These are phyloP conservation scores for Neurospora sp. DNA, from an alignment of 495 filamentous ascomycete genomes.

Conservation along the genomic window DNA sequence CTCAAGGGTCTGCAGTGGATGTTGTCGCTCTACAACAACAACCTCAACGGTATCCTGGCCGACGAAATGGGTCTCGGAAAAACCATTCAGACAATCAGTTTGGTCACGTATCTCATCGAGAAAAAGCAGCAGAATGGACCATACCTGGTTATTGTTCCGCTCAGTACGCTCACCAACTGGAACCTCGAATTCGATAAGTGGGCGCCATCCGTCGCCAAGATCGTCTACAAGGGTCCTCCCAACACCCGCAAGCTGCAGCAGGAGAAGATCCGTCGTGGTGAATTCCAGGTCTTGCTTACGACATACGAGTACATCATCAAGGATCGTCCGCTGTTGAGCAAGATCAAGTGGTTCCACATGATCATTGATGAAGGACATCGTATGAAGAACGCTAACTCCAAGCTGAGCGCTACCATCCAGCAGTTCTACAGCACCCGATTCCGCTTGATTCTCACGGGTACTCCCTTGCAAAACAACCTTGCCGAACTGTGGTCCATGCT, in stretches of 20 bases:
- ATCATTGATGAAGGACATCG: slow-evolving; percentile 99
- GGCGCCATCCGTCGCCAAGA: slow-evolving; percentile 74
- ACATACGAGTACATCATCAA: slow-evolving; percentile 99
- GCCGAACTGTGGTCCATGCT: slow-evolving; percentile 94
- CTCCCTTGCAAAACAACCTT: slow-evolving; percentile 93
- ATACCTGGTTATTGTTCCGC: slow-evolving; percentile 90
- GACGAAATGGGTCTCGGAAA: slow-evolving; percentile 99
- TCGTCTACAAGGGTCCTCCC: slow-evolving; percentile 96
- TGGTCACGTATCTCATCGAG: slow-evolving; percentile 95
- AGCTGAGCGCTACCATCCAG: slow-evolving; percentile 87
- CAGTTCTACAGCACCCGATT: slow-evolving; percentile 91
- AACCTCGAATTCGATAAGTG: slow-evolving; percentile 98
- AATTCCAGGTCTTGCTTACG: slow-evolving; percentile 92
- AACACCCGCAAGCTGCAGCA: slow-evolving; percentile 82
- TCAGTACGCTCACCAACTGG: slow-evolving; percentile 97
- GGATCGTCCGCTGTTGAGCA: slow-evolving; percentile 85
- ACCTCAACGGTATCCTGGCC: slow-evolving; percentile 94
- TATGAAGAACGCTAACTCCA: slow-evolving; percentile 98
- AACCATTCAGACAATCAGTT: slow-evolving; percentile 96
- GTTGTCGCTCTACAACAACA: slow-evolving; percentile 99
- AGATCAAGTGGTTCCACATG: slow-evolving; percentile 99
- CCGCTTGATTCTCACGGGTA: slow-evolving; percentile 93
- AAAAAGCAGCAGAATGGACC: slow-evolving; percentile 88
- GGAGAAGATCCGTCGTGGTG: slow-evolving; percentile 84
- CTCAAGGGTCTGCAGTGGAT: slow-evolving; percentile 98